phyloP scores from a whole-genome alignment of 208 protist genomes.

The Endotrypanum monterogeii region DNA sequence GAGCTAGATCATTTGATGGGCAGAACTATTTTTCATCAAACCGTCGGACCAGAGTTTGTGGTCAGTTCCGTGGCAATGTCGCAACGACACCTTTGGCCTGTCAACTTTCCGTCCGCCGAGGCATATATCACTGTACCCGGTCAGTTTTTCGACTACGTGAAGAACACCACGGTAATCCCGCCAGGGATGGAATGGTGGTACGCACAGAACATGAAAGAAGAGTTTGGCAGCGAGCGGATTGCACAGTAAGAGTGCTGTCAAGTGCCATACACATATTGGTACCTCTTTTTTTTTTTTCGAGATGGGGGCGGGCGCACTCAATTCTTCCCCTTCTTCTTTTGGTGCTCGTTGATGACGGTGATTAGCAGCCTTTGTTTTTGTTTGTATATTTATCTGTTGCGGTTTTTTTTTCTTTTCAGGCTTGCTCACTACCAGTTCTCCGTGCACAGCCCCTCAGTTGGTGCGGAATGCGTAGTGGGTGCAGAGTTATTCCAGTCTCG shows the following conservation, averaged over 20 bases:
- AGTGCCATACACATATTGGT: too few species aligned
- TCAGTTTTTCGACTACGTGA: conserved; percentile 89
- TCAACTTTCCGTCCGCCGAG: conserved; percentile 87
- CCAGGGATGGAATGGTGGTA: conserved; percentile 85
- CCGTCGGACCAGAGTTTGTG: conserved; percentile 79
- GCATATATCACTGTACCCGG: conserved; percentile 72
- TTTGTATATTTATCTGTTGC: background rate
- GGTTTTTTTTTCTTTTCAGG: too few species aligned
- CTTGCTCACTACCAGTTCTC: too few species aligned
- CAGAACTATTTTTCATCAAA: conserved; percentile 83
- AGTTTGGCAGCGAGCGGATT: conserved; percentile 62
- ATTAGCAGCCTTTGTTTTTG: background rate
- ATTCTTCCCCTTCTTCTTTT: background rate
- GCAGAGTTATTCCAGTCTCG: too few species aligned
- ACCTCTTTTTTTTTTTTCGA: too few species aligned
- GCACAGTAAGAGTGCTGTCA: too few species aligned
- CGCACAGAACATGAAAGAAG: conserved; percentile 42
- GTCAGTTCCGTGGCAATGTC: conserved; percentile 71
- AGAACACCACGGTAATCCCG: conserved; percentile 73
- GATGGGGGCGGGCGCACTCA: too few species aligned
- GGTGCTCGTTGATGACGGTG: background rate
- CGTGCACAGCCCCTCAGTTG: too few species aligned
- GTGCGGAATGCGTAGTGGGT: too few species aligned
- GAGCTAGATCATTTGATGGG: conserved; percentile 88
- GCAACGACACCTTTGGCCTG: conserved; percentile 83